phyloP scores from a whole-genome alignment of 345 rosid species.

The Brassica nigra region DNA sequence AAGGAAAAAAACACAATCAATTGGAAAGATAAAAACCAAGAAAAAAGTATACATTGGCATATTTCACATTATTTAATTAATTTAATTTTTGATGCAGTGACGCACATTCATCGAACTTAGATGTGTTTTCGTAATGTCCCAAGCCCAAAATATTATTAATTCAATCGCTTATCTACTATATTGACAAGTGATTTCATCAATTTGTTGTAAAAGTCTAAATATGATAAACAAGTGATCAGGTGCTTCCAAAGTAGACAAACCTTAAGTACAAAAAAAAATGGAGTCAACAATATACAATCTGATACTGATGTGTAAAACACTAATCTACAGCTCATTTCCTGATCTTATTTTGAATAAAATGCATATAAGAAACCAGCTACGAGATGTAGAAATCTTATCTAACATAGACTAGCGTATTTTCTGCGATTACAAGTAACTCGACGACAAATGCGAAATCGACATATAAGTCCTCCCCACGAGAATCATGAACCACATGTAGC shows the following conservation, averaged over 20 bases:
- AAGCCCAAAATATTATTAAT: not conserved
- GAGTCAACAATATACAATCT: slow-evolving; percentile 8
- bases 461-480: slow-evolving; percentile 31
- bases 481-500: slow-evolving; percentile 49
- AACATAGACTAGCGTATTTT: slow-evolving; percentile 25
- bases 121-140: slow-evolving; percentile 1
- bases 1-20: not conserved
- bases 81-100: not conserved
- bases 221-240: not conserved
- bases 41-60: slow-evolving; percentile 1
- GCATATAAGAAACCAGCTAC: not conserved
- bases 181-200: not conserved
- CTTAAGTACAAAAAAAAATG: not conserved
- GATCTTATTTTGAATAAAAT: not conserved
- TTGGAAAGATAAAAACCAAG: not conserved
- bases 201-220: not conserved
- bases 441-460: slow-evolving; percentile 54
- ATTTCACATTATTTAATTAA: not conserved
- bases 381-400: not conserved
- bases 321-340: not conserved
- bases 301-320: slow-evolving; percentile 1
- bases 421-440: slow-evolving; percentile 36
- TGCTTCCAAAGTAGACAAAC: not conserved
- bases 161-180: not conserved
- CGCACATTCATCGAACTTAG: slow-evolving; percentile 7